phyloP scores from a whole-genome alignment of 2,329 filamentous ascomycete genomes.

The Sporothrix luriei region DNA sequence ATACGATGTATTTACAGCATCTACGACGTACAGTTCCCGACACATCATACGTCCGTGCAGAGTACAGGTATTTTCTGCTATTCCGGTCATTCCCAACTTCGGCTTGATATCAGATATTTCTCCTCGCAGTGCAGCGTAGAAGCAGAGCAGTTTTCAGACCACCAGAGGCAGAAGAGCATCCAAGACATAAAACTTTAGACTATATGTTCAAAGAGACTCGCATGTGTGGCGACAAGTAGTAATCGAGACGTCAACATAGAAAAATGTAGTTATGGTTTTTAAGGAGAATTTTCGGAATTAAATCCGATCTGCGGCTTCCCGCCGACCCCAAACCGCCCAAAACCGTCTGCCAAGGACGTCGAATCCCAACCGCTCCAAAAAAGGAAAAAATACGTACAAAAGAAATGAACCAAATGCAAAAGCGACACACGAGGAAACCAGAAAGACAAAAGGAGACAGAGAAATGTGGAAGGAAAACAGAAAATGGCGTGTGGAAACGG shows the following conservation, averaged over 20 bases:
- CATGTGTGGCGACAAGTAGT: neutral
- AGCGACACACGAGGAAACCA: conserved; percentile 11
- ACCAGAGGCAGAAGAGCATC: neutral
- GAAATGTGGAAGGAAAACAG: conserved; percentile 10
- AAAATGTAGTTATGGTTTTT: neutral
- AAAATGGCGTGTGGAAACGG: conserved; percentile 14
- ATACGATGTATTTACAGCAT: neutral
- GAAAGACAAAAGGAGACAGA: neutral
- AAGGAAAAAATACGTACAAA: conserved; percentile 7
- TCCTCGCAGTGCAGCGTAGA: neutral
- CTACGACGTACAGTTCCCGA: no score
- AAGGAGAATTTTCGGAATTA: neutral
- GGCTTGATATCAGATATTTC: no score
- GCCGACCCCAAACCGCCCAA: conserved; percentile 14
- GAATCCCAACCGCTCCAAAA: conserved; percentile 11
- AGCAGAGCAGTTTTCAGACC: neutral
- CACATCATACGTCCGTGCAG: no score
- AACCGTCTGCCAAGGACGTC: conserved; percentile 17
- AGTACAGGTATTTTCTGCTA: no score
- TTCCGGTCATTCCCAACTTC: no score
- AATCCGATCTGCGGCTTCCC: conserved; percentile 20
- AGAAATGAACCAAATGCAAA: conserved; percentile 24
- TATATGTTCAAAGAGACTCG: neutral
- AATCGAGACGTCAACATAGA: neutral
- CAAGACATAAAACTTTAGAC: neutral